phyloP scores from a whole-genome alignment of 345 rosid genomes.

The Laguncularia racemosa region DNA sequence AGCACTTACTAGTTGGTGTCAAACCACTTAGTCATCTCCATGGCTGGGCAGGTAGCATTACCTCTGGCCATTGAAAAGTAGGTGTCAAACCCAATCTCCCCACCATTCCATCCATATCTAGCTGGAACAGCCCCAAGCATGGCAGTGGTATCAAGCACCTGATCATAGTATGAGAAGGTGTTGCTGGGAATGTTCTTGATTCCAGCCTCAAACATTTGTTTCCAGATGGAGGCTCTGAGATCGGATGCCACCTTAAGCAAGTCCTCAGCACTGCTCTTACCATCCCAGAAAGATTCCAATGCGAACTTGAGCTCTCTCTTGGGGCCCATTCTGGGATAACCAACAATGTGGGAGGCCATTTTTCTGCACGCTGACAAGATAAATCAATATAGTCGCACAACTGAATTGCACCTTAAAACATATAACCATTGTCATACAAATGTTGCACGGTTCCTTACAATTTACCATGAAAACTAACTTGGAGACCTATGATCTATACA shows the following conservation, averaged over 20 bases:
- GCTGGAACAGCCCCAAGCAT: conserved; percentile 97
- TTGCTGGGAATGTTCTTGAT: conserved; percentile 96
- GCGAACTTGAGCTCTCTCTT: conserved; percentile 98
- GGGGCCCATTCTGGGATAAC: conserved; percentile 99
- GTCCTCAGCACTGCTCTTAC: conserved; percentile 83
- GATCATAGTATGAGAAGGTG: conserved; percentile 89
- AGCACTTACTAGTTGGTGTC: conserved; percentile 98
- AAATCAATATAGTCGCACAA: neutral
- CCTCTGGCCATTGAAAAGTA: conserved; percentile 99
- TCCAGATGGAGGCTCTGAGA: conserved; percentile 89
- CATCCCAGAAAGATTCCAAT: conserved; percentile 97
- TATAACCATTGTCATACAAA: neutral
- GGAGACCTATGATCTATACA: too few species aligned
- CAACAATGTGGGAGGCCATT: conserved; percentile 98
- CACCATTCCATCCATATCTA: conserved; percentile 72
- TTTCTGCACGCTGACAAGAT: conserved; percentile 13
- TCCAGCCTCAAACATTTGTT: conserved; percentile 80
- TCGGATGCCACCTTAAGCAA: conserved; percentile 81
- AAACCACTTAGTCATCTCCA: conserved; percentile 99
- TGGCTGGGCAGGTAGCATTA: conserved; percentile 88
- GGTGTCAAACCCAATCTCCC: conserved; percentile 75
- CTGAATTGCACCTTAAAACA: neutral
- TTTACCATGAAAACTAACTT: too few species aligned
- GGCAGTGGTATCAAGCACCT: conserved; percentile 84
- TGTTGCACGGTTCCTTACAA: too few species aligned